These are phyloP conservation scores for Neonectria hederae DNA, from an alignment of 2,329 filamentous ascomycete species.

Conservation along the genomic window DNA sequence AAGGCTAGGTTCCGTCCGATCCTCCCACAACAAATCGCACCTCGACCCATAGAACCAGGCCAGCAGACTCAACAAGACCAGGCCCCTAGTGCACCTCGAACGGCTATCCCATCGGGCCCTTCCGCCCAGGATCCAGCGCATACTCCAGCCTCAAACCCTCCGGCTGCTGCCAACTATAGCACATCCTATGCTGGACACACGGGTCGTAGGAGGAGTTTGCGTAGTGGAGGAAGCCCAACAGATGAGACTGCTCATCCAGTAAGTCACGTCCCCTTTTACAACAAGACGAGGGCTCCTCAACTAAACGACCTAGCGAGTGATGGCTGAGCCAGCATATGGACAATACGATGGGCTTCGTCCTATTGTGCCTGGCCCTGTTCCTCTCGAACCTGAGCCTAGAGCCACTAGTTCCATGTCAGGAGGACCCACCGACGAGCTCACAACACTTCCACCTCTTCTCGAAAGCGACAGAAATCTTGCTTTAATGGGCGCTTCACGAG, in stretches of 20 bases:
- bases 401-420: not conserved
- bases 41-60: conserved; percentile 36
- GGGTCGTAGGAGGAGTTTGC: not conserved
- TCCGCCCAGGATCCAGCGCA: not conserved
- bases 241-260: conserved; percentile 11
- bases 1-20: conserved; percentile 45
- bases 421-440: not conserved
- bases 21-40: conserved; percentile 47
- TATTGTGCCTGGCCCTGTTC: conserved; percentile 8
- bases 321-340: conserved; percentile 12
- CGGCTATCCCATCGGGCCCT: not conserved
- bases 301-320: conserved; percentile 7
- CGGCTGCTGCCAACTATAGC: conserved; percentile 10
- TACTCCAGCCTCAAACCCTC: not conserved
- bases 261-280: not conserved
- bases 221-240: not conserved
- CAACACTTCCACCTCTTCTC: conserved; percentile 17
- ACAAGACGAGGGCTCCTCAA: not conserved
- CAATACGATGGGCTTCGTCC: conserved; percentile 2
- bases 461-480: not conserved
- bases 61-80: not conserved
- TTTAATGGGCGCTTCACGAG: not conserved
- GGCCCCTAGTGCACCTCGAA: not conserved
- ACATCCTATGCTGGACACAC: conserved; percentile 1
- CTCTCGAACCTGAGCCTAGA: conserved; percentile 18